phyloP scores from a whole-genome alignment of 306 rosid genomes.

The Lathyrus oleraceus region DNA sequence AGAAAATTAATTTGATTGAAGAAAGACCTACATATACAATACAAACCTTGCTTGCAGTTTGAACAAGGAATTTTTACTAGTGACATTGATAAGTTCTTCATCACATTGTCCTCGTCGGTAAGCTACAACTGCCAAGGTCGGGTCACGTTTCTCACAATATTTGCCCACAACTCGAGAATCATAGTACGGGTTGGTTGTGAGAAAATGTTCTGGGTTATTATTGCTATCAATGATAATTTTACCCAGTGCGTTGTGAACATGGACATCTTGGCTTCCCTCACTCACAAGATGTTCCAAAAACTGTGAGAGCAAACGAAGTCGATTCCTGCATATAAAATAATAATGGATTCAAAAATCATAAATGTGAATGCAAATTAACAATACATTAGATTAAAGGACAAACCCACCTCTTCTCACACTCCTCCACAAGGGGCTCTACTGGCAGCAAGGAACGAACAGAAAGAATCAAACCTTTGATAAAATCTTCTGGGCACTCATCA shows the following conservation, averaged over 20 bases:
- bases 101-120: constrained; percentile 98
- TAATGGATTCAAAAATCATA: constrained; percentile 25
- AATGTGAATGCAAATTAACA: not conserved
- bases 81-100: constrained; percentile 90
- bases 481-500: constrained; percentile 99
- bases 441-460: constrained; percentile 98
- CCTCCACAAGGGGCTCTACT: constrained; percentile 99
- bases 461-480: constrained; percentile 93
- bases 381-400: constrained; percentile 25
- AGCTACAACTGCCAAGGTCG: constrained; percentile 97
- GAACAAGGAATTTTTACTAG: constrained; percentile 92
- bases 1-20: constrained; percentile 5
- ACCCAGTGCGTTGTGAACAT: constrained; percentile 97
- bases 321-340: constrained; percentile 62
- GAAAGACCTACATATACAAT: constrained; percentile 26
- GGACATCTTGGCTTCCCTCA: constrained; percentile 99
- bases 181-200: constrained; percentile 94
- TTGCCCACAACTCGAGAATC: constrained; percentile 99
- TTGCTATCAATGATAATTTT: constrained; percentile 98
- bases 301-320: constrained; percentile 90
- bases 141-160: constrained; percentile 99
- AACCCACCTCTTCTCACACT: constrained; percentile 95
- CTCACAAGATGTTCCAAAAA: constrained; percentile 99
- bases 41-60: constrained; percentile 98
- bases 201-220: constrained; percentile 98